These are phyloP conservation scores for Colletotrichum sansevieriae DNA, from an alignment of 2,329 filamentous ascomycete species.

Conservation along the genomic window DNA sequence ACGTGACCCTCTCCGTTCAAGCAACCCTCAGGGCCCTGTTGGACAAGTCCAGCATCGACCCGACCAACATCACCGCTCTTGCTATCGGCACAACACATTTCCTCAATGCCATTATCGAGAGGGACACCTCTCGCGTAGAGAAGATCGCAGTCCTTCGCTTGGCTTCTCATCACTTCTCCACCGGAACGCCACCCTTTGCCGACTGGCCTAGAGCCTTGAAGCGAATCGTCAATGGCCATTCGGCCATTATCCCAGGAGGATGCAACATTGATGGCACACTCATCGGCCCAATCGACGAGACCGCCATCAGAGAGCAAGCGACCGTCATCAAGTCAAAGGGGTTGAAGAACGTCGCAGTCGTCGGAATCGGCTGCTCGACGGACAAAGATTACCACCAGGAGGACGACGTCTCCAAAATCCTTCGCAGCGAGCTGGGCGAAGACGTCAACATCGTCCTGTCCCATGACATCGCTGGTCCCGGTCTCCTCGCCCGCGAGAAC, in stretches of 20 bases:
- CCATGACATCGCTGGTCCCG: slow-evolving; percentile 52
- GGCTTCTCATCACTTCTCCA: slow-evolving; percentile 63
- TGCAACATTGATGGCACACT: slow-evolving; percentile 44
- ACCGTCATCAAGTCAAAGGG: slow-evolving; percentile 44
- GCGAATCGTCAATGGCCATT: slow-evolving; percentile 43
- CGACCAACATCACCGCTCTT: slow-evolving; percentile 59
- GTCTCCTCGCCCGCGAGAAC: slow-evolving; percentile 64
- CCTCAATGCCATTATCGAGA: slow-evolving; percentile 69
- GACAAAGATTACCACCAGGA: slow-evolving; percentile 67
- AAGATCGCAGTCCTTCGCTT: slow-evolving; percentile 67
- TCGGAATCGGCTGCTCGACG: slow-evolving; percentile 70
- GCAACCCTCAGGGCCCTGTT: slow-evolving; percentile 60
- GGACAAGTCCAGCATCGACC: slow-evolving; percentile 45
- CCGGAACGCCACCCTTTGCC: slow-evolving; percentile 62
- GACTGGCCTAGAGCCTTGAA: slow-evolving; percentile 67
- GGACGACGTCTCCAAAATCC: slow-evolving; percentile 60
- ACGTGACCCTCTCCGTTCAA: slow-evolving; percentile 62
- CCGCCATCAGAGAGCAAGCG: slow-evolving; percentile 40
- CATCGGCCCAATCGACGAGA: slow-evolving; percentile 39
- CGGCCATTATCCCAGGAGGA: slow-evolving; percentile 43
- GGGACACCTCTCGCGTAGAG: slow-evolving; percentile 61
- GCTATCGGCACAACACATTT: slow-evolving; percentile 71
- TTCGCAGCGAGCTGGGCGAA: slow-evolving; percentile 56
- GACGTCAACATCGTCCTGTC: slow-evolving; percentile 47
- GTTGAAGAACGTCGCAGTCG: slow-evolving; percentile 62